Evolutionary conservation across 2,329 filamentous ascomycete species (phyloP), one percentile per base, ranked within the genome.

Genomic region (Mycogone perniciosa): DNA sequence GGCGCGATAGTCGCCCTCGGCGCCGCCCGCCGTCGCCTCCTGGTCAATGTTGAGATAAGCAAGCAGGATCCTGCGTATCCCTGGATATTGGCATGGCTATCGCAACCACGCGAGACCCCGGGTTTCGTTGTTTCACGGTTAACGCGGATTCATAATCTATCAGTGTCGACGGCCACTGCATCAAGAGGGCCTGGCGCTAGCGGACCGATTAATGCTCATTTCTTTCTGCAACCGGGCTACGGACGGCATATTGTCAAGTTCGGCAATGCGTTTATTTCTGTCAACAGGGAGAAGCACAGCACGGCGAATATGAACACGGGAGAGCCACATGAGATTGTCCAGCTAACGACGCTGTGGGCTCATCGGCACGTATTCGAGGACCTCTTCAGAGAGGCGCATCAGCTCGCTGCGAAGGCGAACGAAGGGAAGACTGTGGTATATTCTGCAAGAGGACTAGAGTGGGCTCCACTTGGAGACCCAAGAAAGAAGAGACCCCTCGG

Each of bases 341-440:
- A 89, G 52, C 73, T 99, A 53, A 97, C 92, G 3, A 92, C 93
- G 1, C 76, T 99, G 9, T 97, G 95, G 74, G 80, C 88, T 44
- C 86, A 96, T 59, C 86, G 91, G 3, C 82, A 92, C 60, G 81
- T 97, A 10, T 96, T 99, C 62, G 88, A 95, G 65, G 82, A 89
- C 26, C 82, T 99, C 10, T 96, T 99, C 61, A 78, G 77, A 26
- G 89, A 97, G 68, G 92, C 93, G 4, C 88, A 96, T 63, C 75
- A 80, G 13, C 77, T 96, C 53, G 90, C 91, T 1, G 79, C 83
- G 33, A 82, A 85, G 61, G 86, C 86, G 34, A 85, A 89, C 50
- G 89, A 97, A 67, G 93, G 93, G 27, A 96, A 95, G 71, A 99
- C 92, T 0, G 79, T 89, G 8, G 90, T 99, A 49, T 96, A 93